A percentile compares a stretch with the other conserved stretches of the same genome.
These are phyloP conservation scores for Saccharomyces eubayanus DNA, from an alignment of 805 yeast genomes.

Conservation along the genomic window DNA sequence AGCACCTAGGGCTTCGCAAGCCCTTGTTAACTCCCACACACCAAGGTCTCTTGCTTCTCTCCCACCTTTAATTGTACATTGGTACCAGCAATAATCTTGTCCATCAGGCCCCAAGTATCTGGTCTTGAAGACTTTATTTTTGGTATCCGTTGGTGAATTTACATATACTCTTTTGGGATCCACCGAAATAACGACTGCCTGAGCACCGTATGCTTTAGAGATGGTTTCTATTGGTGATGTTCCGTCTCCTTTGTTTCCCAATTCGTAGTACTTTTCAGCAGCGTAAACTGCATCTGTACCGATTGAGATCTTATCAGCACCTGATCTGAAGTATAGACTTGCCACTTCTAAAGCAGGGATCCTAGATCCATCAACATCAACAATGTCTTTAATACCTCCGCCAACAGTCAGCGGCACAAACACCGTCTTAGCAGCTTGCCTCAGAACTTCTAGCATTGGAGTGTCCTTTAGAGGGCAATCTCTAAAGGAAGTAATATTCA, in stretches of 20 bases:
- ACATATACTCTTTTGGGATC: conserved; percentile 90
- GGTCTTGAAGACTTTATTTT: conserved; percentile 59
- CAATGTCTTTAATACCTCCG: conserved; percentile 90
- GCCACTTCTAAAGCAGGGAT: conserved; percentile 90
- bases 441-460: conserved; percentile 90
- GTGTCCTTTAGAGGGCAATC: conserved; percentile 87
- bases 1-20: conserved; percentile 90
- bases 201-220: conserved; percentile 85
- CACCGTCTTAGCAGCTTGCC: conserved; percentile 74
- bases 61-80: conserved; percentile 95
- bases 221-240: conserved; percentile 87
- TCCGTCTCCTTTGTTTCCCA: conserved; percentile 55
- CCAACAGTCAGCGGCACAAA: conserved; percentile 98
- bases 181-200: conserved; percentile 97
- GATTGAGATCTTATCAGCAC: conserved; percentile 96
- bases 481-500: conserved; percentile 92
- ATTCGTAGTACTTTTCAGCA: conserved; percentile 70
- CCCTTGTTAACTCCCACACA: conserved; percentile 78
- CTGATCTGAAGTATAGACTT: conserved; percentile 81
- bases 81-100: conserved; percentile 84
- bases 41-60: conserved; percentile 85
- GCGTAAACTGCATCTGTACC: conserved; percentile 96
- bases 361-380: conserved; percentile 72
- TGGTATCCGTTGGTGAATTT: conserved; percentile 44
- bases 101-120: conserved; percentile 74